Conservation (phyloP, 495 filamentous ascomycete species). For the Collariella sp. region DNA sequence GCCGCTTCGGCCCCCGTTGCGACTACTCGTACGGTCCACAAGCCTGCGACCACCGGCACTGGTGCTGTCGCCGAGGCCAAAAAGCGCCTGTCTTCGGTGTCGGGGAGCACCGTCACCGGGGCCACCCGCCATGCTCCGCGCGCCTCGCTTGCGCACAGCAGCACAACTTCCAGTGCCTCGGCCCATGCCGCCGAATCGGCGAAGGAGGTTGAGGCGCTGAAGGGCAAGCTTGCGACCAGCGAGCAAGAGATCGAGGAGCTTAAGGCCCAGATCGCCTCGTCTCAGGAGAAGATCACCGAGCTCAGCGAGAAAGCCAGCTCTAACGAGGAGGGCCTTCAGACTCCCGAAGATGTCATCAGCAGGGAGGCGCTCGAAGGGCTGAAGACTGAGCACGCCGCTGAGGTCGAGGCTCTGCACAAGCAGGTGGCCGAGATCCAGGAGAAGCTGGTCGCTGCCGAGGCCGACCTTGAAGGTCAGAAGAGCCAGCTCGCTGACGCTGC, state of each 20-base stretch:
- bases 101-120: constrained; percentile 6
- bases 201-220: constrained; percentile 46
- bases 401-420: constrained; percentile 34
- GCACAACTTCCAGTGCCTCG: constrained; percentile 21
- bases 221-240: constrained; percentile 38
- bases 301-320: constrained; percentile 31
- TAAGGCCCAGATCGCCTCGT: constrained; percentile 39
- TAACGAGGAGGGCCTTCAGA: constrained; percentile 15
- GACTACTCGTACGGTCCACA: constrained; percentile 25
- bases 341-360: constrained; percentile 16
- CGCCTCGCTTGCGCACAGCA: constrained; percentile 29
- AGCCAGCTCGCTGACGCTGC: constrained; percentile 28
- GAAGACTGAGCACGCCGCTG: constrained; percentile 39
- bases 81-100: constrained; percentile 40
- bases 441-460: constrained; percentile 36
- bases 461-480: constrained; percentile 31
- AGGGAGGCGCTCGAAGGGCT: constrained; percentile 38
- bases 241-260: constrained; percentile 44
- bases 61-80: constrained; percentile 37
- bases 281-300: constrained; percentile 35
- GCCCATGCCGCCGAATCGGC: constrained; percentile 30
- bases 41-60: constrained; percentile 25
- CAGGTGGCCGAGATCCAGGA: constrained; percentile 36
- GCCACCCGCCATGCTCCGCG: constrained; percentile 29
- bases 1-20: constrained; percentile 15